Base-by-base conservation (phyloP, 2,329 filamentous ascomycete genomes). In the Talaromyces verruculosus region DNA sequence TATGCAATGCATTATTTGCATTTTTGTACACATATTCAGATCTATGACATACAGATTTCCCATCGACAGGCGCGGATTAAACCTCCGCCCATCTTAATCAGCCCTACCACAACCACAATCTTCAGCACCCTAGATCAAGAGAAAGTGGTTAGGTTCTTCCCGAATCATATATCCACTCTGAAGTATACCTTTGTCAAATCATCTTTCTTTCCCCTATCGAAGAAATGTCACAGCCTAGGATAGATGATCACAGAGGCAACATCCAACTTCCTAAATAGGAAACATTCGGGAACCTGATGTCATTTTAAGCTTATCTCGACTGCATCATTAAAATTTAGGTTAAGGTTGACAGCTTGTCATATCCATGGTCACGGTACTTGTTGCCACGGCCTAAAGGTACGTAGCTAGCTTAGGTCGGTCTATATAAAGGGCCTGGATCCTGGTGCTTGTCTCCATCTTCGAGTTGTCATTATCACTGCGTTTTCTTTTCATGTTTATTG, bases 311-410 rank as follows among this genome's bases (percentile, higher is more conserved):
- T 61, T 51, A 35, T 55, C 17, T 55, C 22, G 11, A 28, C 22
- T 17, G 22, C 22, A 8, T 35, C 10, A n/a, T 15, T 62, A 13
- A 19, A 33, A 1, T 30, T 25, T 13, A 53, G 8, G 61, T 55
- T 43, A 55, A 41, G 47, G 47, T 33, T 63, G 10, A 25, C 33
- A 13, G 4, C 17, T 22, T 43, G 1, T 35, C 43, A 6, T 43
- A 30, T 25, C 47, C 61, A n/a, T 43, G 47, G 61, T 33, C 28
- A 7, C 11, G 28, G 15, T 5, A 6, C 1, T 43, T 15, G 7
- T 63, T 55, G 61, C 61, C 61, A 63, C 47, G 11, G n/a, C 53
- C n/a, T 35, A 17, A 19, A 22, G 3, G 60, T 35, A 33, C 17
- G 19, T 43, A 47, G 41, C 28, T 45, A 61, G 35, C n/a, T 19